These are phyloP conservation scores for Sclerotinia spermophila DNA, from an alignment of 2,329 filamentous ascomycete genomes.

Conservation along the genomic window DNA sequence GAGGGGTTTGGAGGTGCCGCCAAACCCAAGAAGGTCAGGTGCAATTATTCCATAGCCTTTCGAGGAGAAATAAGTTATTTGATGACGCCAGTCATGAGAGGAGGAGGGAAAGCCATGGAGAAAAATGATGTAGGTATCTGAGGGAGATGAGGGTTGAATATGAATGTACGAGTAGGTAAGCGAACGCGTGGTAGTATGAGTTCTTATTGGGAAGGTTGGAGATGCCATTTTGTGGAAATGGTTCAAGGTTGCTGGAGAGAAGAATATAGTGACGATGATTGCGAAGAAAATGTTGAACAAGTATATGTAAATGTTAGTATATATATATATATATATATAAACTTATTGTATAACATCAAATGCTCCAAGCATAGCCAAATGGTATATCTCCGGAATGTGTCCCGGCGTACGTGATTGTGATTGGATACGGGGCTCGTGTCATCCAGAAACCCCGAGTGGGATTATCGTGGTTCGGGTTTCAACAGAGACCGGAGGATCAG, in stretches of 20 bases:
- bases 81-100: constrained; percentile 41
- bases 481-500: not conserved
- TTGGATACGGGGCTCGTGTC: not conserved
- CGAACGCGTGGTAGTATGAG: not conserved
- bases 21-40: constrained; percentile 43
- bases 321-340: not conserved
- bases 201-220: not conserved
- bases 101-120: constrained; percentile 50
- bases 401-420: not conserved
- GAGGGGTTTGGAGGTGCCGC: constrained; percentile 37
- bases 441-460: not conserved
- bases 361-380: not conserved
- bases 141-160: not conserved
- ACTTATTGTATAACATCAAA: not conserved
- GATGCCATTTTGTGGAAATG: not conserved
- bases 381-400: not conserved
- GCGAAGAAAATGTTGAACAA: not conserved
- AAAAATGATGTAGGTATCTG: constrained; percentile 39
- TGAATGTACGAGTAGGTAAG: constrained; percentile 12
- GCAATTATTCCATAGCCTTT: constrained; percentile 44
- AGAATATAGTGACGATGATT: not conserved
- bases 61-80: constrained; percentile 28
- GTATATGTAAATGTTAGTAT: too few species aligned
- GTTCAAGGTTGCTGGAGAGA: not conserved
- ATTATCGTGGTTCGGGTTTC: not conserved